Conservation (phyloP, 2,329 filamentous ascomycete species). For the Graphiopsis chlorocephala region DNA sequence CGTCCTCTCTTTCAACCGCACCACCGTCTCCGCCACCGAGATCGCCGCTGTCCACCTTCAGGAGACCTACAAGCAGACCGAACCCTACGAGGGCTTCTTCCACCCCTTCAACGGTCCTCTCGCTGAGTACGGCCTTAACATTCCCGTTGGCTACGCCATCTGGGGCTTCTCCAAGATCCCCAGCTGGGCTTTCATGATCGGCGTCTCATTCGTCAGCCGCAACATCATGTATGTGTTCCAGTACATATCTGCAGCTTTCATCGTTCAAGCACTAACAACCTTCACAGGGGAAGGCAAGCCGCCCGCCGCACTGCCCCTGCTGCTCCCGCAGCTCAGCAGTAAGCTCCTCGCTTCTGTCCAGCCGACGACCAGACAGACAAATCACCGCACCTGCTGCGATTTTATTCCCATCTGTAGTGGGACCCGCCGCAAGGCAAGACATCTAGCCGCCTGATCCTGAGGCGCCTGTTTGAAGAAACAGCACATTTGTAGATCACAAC, state of each 20-base stretch:
- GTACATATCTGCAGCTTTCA: not conserved
- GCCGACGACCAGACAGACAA: not conserved
- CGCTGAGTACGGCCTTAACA: slow-evolving; percentile 57
- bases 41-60: slow-evolving; percentile 61
- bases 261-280: slow-evolving; percentile 9
- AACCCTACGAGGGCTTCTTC: slow-evolving; percentile 63
- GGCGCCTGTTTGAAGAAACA: not conserved
- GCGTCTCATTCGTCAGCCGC: slow-evolving; percentile 70
- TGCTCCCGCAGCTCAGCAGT: slow-evolving; percentile 9
- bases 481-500: not conserved
- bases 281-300: slow-evolving; percentile 11
- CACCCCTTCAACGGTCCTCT: slow-evolving; percentile 72
- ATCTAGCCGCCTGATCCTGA: not conserved
- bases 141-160: slow-evolving; percentile 66
- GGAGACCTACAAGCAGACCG: slow-evolving; percentile 52
- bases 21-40: slow-evolving; percentile 62
- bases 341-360: not conserved
- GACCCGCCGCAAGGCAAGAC: not conserved
- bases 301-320: slow-evolving; percentile 1
- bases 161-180: slow-evolving; percentile 61
- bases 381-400: not conserved
- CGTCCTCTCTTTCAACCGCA: slow-evolving; percentile 66
- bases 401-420: not conserved
- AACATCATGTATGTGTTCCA: slow-evolving; percentile 66
- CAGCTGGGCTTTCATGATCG: slow-evolving; percentile 74